Conservation (phyloP, 164 flowering plant species). For the Cinnamomum chago region DNA sequence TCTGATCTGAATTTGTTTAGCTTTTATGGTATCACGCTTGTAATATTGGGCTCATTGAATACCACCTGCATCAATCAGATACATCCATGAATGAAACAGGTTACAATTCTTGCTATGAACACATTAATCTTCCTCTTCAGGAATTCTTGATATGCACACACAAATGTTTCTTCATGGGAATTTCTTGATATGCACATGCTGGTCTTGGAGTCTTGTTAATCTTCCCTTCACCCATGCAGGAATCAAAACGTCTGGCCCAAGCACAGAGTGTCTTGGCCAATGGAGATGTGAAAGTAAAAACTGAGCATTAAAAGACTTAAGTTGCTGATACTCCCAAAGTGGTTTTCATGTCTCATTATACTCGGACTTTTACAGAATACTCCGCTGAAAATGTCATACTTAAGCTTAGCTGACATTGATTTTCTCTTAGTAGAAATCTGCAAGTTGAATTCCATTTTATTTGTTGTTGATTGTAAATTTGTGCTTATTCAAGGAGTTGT, state of each 20-base stretch:
- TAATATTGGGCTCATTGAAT: too few relatives aligned
- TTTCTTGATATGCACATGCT: background rate
- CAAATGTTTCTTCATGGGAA: too few relatives aligned
- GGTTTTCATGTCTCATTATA: background rate
- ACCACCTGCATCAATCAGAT: too few relatives aligned
- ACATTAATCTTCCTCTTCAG: too few relatives aligned
- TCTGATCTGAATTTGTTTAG: too few relatives aligned
- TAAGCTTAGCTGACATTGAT: background rate
- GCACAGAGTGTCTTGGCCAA: conserved; percentile 63
- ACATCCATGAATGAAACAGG: background rate
- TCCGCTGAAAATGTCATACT: background rate
- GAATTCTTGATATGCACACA: too few relatives aligned
- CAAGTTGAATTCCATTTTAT: conserved; percentile 4
- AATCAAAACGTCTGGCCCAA: conserved; percentile 61
- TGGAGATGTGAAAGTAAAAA: conserved; percentile 75
- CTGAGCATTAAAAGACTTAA: conserved; percentile 35
- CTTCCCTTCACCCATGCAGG: conserved; percentile 39
- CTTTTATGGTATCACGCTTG: too few relatives aligned
- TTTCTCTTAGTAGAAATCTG: background rate
- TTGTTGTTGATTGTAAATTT: background rate
- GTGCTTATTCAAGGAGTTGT: background rate
- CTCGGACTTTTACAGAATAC: background rate
- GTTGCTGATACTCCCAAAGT: conserved; percentile 4
- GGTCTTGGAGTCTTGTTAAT: background rate
- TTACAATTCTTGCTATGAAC: background rate